phyloP scores from a whole-genome alignment of 768 basidiomycete species.

The Hericium erinaceus region DNA sequence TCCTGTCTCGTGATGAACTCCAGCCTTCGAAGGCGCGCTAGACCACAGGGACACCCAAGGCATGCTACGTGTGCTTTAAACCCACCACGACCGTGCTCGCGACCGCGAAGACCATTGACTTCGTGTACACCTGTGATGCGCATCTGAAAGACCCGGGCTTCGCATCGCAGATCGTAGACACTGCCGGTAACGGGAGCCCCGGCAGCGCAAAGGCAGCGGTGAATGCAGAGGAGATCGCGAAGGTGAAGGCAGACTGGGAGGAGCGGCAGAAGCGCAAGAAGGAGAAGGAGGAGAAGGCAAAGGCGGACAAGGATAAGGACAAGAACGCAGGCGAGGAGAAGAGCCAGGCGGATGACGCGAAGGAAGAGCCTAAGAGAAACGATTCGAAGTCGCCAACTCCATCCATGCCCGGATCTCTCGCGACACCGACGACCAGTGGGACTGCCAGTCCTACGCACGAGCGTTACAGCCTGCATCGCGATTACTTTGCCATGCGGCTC shows the following conservation, averaged over 20 bases:
- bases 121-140: constrained; percentile 73
- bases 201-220: constrained; percentile 24
- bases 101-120: constrained; percentile 75
- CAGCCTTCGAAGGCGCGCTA: constrained; percentile 21
- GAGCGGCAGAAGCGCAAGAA: constrained; percentile 57
- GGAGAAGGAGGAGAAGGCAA: constrained; percentile 34
- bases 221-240: constrained; percentile 65
- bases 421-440: constrained; percentile 8
- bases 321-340: constrained; percentile 27
- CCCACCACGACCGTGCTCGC: constrained; percentile 80
- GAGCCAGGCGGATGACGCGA: constrained; percentile 27
- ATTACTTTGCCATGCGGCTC: constrained; percentile 74
- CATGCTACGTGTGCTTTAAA: constrained; percentile 73
- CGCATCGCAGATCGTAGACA: constrained; percentile 40
- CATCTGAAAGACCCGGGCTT: constrained; percentile 80
- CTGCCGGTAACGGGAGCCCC: constrained; percentile 20
- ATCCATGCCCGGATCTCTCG: constrained; percentile 22
- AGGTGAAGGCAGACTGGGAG: constrained; percentile 74
- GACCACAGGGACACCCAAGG: constrained; percentile 69
- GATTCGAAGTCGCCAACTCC: constrained; percentile 21
- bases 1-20: not conserved
- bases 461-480: constrained; percentile 73
- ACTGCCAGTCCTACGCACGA: constrained; percentile 46
- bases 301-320: constrained; percentile 25
- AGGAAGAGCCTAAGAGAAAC: constrained; percentile 24